Percentiles rank a stretch among this genome's conserved stretches.
Conservation (phyloP, 768 basidiomycete species). For the Pisolithus marmoratus region DNA sequence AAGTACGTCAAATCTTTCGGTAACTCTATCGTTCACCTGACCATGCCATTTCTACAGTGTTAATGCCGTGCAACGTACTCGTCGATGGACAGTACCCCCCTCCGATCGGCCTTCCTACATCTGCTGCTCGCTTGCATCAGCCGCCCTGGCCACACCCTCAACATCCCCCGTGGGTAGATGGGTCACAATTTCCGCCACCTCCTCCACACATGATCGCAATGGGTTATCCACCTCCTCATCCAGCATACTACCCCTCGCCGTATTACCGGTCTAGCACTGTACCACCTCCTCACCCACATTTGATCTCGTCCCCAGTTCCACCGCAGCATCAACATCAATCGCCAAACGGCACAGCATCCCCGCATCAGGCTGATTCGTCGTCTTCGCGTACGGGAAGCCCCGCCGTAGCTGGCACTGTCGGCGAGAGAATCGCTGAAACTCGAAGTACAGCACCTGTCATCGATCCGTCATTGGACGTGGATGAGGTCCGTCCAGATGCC, state of each 20-base stretch:
- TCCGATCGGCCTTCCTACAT: constrained; percentile 44
- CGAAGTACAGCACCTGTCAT: constrained; percentile 24
- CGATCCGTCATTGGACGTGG: constrained; percentile 32
- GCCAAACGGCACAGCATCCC: constrained; percentile 17
- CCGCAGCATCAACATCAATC: constrained; percentile 11
- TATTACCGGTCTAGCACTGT: constrained; percentile 42
- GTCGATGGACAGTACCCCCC: constrained; percentile 39
- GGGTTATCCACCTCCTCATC: constrained; percentile 31
- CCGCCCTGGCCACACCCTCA: constrained; percentile 22
- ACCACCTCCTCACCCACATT: constrained; percentile 19
- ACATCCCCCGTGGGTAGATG: too few species aligned
- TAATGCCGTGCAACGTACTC: constrained; percentile 37
- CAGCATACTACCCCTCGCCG: constrained; percentile 34
- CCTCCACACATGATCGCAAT: constrained; percentile 27
- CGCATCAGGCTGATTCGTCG: constrained; percentile 21
- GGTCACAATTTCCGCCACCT: constrained; percentile 17
- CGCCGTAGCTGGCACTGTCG: constrained; percentile 4
- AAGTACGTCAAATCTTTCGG: constrained; percentile 19
- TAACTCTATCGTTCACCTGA: neutral
- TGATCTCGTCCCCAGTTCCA: constrained; percentile 1
- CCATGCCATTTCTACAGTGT: constrained; percentile 26
- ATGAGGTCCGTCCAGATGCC: constrained; percentile 12
- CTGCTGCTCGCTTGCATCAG: constrained; percentile 42
- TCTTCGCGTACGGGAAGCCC: constrained; percentile 25
- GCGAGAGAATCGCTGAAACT: constrained; percentile 9